phyloP scores from a whole-genome alignment of 139 green algal genomes.

The Chlorella sp. region DNA sequence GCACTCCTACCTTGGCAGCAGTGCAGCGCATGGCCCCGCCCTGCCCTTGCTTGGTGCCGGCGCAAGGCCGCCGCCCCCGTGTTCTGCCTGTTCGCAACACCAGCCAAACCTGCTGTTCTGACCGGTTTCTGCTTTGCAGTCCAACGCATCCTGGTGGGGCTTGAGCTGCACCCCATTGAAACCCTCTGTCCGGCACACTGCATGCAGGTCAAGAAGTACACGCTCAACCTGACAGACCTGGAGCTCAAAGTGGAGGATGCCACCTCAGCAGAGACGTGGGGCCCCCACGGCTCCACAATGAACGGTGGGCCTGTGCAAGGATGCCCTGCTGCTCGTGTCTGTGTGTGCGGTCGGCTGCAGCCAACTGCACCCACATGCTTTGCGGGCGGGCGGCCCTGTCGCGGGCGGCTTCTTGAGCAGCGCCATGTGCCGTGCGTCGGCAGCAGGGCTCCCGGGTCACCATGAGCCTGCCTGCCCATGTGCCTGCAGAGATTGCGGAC shows the following conservation, averaged over 20 bases:
- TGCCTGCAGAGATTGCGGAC: slow-evolving; percentile 79
- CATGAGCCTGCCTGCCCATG: no score
- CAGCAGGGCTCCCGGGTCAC: no score
- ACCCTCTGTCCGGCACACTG: no score
- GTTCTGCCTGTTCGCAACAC: background rate
- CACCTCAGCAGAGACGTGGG: slow-evolving; percentile 90
- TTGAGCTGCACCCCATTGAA: no score
- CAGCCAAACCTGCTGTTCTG: background rate
- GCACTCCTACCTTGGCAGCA: no score
- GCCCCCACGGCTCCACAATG: slow-evolving; percentile 86
- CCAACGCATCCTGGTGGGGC: no score
- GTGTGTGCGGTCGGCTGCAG: background rate
- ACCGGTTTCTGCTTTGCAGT: no score
- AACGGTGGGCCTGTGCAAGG: slow-evolving; percentile 48
- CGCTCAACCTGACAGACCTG: slow-evolving; percentile 73
- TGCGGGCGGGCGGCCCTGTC: no score
- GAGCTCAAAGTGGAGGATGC: slow-evolving; percentile 88
- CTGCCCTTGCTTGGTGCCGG: background rate
- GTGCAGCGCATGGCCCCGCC: background rate
- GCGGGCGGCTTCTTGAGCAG: no score
- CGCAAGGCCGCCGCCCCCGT: background rate
- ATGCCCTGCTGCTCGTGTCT: background rate
- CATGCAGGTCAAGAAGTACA: slow-evolving; percentile 67
- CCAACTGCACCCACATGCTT: no score
- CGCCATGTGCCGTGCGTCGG: no score